A percentile compares a stretch with the other conserved stretches of the same genome.
Evolutionary conservation across 331 rosid genomes (phyloP).

Genomic region (Dryas integrifolia): DNA sequence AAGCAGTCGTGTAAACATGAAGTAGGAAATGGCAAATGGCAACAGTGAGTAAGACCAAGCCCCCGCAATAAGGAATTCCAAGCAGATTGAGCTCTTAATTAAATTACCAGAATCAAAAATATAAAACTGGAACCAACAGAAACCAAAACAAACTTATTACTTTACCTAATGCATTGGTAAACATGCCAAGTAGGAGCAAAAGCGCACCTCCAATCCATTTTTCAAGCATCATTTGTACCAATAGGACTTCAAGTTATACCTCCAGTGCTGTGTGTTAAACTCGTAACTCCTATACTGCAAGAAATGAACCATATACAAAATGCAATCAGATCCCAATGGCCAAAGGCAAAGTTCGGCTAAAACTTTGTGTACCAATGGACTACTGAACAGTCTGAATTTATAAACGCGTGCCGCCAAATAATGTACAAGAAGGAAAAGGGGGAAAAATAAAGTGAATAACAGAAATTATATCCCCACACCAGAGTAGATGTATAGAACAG

Average conservation of each 20-base stretch:
- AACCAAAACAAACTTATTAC: background rate
- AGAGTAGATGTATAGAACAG: background rate
- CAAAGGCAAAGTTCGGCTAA: background rate
- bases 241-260: conserved; percentile 28
- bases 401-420: background rate
- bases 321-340: conserved; percentile 24
- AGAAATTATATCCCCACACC: background rate
- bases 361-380: background rate
- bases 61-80: background rate
- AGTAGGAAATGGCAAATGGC: background rate
- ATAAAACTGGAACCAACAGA: conserved; percentile 6
- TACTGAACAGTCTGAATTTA: background rate
- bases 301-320: conserved; percentile 24
- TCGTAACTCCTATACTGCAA: conserved; percentile 21
- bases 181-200: conserved; percentile 42
- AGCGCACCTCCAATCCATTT: conserved; percentile 41
- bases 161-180: conserved; percentile 53
- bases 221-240: conserved; percentile 48
- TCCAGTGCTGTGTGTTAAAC: conserved; percentile 16
- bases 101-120: background rate
- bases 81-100: background rate
- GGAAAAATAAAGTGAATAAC: background rate
- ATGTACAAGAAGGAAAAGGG: background rate
- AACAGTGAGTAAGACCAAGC: background rate
- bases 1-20: background rate